Evolutionary conservation across 1,284 basidiomycete species (phyloP), one percentile per base, ranked within the genome.

Genomic region (Irpex sp.): DNA sequence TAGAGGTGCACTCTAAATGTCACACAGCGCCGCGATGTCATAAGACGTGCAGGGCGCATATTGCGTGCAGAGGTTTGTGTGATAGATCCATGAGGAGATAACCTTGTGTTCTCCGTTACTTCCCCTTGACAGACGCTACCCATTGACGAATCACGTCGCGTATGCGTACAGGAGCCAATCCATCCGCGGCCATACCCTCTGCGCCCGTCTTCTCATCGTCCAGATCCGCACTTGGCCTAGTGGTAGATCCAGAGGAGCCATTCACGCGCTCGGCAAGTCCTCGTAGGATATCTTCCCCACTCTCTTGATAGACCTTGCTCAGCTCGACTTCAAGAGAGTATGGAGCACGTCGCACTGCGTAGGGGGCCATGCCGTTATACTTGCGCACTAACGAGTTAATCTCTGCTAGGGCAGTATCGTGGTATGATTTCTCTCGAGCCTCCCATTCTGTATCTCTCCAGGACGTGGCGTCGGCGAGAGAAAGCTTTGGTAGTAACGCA

Each of bases 291-390:
- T 84, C 85, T 65, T 81, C 79, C 5, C 75, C 85, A 57, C 81
- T 78, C 1, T 82, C 82, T 36, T 79, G 77, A 70, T 87, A 88
- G 61, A 84, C 73, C 65, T 75, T 79, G 67, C 81, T 81, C 11
- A 94, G 76, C 75, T 94, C 92, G 17, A 73, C 76, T 8, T 80
- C 77, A 19, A 82, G 80, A 40, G 77, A 76, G 64, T 91, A 81
- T 61, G 89, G 83, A 4, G 84, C 77, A 52, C 89, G 77, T 15
- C 92, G 81, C 19, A 89, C 91, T 9, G 86, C 79, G 68, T 89
- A 90, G 3, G 92, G 93, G 8, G 93, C 93, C 48, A 91, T 75
- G 8, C 85, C 87, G 71, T 96, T 95, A 76, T 93, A 92, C 75
- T 89, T 86, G 59, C 91, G 79, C 38, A 94, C 87, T 5, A 90